Evolutionary conservation across 345 rosid species (phyloP).

Genomic region (Sonneratia caseolaris): DNA sequence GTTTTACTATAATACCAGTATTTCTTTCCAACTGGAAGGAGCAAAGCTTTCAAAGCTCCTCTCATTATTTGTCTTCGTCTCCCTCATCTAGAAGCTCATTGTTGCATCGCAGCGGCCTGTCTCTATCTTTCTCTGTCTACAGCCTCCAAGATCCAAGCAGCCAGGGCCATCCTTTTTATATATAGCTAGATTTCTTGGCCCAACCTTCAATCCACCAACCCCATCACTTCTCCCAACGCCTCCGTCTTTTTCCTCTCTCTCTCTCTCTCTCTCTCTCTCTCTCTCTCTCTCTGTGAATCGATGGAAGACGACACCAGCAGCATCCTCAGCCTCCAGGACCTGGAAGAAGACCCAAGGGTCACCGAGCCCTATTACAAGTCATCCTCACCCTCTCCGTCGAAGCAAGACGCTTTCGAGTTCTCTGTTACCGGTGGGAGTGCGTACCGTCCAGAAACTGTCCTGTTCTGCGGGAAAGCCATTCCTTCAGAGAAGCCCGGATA

Average conservation of each 20-base stretch:
- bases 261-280: not conserved
- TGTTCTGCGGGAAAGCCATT: conserved; percentile 16
- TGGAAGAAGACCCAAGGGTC: conserved; percentile 11
- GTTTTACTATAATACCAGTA: too few relatives aligned
- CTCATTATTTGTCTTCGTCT: not conserved
- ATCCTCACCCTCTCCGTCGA: conserved; percentile 9
- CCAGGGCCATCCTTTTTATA: not conserved
- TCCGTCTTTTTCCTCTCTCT: not conserved
- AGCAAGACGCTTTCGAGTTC: conserved; percentile 17
- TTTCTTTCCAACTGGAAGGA: too few relatives aligned
- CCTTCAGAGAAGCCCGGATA: not conserved
- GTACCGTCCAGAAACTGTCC: not conserved
- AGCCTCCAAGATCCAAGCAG: not conserved
- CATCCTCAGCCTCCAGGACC: conserved; percentile 1
- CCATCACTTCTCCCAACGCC: not conserved
- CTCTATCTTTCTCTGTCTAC: not conserved
- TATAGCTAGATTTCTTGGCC: not conserved
- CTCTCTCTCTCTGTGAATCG: not conserved
- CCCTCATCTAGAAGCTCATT: conserved; percentile 5
- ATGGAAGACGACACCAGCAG: not conserved
- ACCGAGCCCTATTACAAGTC: conserved; percentile 14
- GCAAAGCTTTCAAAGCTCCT: too few relatives aligned
- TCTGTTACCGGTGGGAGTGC: conserved; percentile 1
- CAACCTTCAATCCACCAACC: not conserved
- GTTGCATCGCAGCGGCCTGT: not conserved